These are phyloP conservation scores for Debaryomyces tyrocola DNA, from an alignment of 805 yeast species.

Conservation along the genomic window DNA sequence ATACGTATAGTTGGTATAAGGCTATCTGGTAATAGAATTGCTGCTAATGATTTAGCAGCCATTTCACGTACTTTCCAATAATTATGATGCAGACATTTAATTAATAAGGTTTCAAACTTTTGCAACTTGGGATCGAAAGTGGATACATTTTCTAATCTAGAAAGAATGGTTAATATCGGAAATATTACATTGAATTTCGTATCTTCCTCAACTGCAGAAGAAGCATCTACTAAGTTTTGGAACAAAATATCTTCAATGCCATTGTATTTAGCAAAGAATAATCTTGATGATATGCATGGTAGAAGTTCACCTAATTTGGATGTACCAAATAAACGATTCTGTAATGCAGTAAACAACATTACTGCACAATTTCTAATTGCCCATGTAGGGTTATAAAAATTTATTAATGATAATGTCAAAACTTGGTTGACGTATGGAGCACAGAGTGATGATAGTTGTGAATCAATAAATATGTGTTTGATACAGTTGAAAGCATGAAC, in stretches of 20 bases:
- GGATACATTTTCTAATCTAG: slow-evolving; percentile 63
- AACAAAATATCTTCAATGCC: slow-evolving; percentile 52
- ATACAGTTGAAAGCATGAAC: slow-evolving; percentile 92
- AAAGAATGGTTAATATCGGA: slow-evolving; percentile 71
- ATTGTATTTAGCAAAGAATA: slow-evolving; percentile 68
- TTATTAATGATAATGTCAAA: slow-evolving; percentile 56
- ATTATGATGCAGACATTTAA: slow-evolving; percentile 47
- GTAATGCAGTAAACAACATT: slow-evolving; percentile 86
- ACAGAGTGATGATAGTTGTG: slow-evolving; percentile 57
- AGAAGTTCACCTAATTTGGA: slow-evolving; percentile 36
- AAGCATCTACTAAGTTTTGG: slow-evolving; percentile 29
- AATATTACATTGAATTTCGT: slow-evolving; percentile 60
- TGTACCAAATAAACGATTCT: slow-evolving; percentile 75
- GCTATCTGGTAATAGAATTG: slow-evolving; percentile 33
- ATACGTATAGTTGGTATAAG: slow-evolving; percentile 20
- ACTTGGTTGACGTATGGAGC: slow-evolving; percentile 55
- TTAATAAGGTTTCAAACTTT: slow-evolving; percentile 51
- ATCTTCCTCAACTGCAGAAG: slow-evolving; percentile 20
- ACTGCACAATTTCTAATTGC: slow-evolving; percentile 88
- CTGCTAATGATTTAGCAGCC: slow-evolving; percentile 70
- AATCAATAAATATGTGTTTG: slow-evolving; percentile 69
- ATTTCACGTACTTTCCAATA: slow-evolving; percentile 87
- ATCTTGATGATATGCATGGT: slow-evolving; percentile 50
- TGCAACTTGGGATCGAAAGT: slow-evolving; percentile 44
- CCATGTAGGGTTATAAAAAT: slow-evolving; percentile 74